phyloP scores from a whole-genome alignment of 208 protist genomes.

The Wallacemonas sp. region DNA sequence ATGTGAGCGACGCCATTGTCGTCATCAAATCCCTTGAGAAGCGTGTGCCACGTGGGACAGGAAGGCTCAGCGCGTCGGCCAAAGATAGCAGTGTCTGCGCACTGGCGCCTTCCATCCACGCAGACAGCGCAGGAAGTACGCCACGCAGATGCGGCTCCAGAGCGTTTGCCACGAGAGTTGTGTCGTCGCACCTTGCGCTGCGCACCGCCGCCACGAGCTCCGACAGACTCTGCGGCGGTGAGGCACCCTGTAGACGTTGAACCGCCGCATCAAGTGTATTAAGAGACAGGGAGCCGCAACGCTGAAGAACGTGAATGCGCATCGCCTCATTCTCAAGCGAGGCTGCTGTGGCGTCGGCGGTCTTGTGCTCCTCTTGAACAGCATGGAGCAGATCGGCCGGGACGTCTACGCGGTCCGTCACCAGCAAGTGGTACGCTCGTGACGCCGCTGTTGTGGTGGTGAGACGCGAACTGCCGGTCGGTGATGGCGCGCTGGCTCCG shows the following conservation, averaged over 20 bases:
- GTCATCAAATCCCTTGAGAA: not conserved
- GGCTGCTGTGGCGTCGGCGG: no score
- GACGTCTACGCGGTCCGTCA: conserved; percentile 6
- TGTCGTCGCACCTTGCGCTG: conserved; percentile 26
- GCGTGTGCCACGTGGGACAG: conserved; percentile 22
- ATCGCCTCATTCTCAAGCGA: not conserved
- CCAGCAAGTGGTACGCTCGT: conserved; percentile 17
- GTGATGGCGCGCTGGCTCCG: not conserved
- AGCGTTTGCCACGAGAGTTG: conserved; percentile 19
- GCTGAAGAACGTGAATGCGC: not conserved
- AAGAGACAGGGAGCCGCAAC: not conserved
- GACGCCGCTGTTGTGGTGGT: conserved; percentile 8
- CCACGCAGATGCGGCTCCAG: conserved; percentile 10
- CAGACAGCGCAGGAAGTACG: no score
- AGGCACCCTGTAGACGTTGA: conserved; percentile 14
- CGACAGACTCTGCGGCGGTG: conserved; percentile 12
- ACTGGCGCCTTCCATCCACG: conserved; percentile 14
- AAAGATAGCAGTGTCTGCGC: conserved; percentile 23
- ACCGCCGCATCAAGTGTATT: not conserved
- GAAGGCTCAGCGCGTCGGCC: conserved; percentile 17
- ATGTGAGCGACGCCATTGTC: not conserved
- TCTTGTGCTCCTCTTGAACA: conserved; percentile 23
- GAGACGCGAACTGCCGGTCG: no score
- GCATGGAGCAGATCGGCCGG: conserved; percentile 28
- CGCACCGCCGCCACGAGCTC: conserved; percentile 40